A percentile compares a stretch with the other conserved stretches of the same genome.
Evolutionary conservation across 495 filamentous ascomycete genomes (phyloP).

Genomic region (Cryomyces minteri): DNA sequence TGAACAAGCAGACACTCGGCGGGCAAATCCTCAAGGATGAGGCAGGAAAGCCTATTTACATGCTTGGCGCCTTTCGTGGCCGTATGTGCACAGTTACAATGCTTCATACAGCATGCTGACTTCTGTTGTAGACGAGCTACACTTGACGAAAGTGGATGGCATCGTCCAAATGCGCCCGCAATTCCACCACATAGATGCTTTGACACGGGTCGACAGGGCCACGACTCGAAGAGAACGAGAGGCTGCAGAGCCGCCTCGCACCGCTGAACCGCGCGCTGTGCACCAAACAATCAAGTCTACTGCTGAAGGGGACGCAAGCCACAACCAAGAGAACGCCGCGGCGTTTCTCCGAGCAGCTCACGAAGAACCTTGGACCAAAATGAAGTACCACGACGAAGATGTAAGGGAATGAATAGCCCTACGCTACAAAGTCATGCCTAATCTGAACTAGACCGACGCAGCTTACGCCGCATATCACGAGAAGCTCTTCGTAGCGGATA

Average conservation of each 20-base stretch:
- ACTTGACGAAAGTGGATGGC: constrained; percentile 47
- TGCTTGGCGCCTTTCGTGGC: constrained; percentile 49
- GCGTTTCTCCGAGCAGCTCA: constrained; percentile 36
- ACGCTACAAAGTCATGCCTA: background rate
- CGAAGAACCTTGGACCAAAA: constrained; percentile 46
- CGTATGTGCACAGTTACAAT: constrained; percentile 25
- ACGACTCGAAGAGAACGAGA: constrained; percentile 21
- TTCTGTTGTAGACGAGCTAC: constrained; percentile 33
- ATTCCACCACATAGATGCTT: constrained; percentile 56
- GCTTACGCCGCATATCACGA: constrained; percentile 43
- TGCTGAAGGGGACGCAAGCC: constrained; percentile 31
- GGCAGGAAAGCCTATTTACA: constrained; percentile 44
- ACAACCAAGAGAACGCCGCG: constrained; percentile 30
- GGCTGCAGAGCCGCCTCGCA: constrained; percentile 20
- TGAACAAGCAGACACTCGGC: constrained; percentile 43
- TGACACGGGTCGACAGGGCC: constrained; percentile 28
- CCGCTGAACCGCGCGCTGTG: constrained; percentile 39
- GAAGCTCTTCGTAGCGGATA: constrained; percentile 37
- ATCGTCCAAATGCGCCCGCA: constrained; percentile 60
- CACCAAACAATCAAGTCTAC: constrained; percentile 49
- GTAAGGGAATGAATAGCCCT: constrained; percentile 16
- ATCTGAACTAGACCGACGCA: constrained; percentile 21
- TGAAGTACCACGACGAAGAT: constrained; percentile 53
- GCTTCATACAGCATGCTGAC: constrained; percentile 1
- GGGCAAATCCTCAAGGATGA: constrained; percentile 44